Conservation (phyloP, 2,329 filamentous ascomycete genomes). For the Xylariaceae sp. region DNA sequence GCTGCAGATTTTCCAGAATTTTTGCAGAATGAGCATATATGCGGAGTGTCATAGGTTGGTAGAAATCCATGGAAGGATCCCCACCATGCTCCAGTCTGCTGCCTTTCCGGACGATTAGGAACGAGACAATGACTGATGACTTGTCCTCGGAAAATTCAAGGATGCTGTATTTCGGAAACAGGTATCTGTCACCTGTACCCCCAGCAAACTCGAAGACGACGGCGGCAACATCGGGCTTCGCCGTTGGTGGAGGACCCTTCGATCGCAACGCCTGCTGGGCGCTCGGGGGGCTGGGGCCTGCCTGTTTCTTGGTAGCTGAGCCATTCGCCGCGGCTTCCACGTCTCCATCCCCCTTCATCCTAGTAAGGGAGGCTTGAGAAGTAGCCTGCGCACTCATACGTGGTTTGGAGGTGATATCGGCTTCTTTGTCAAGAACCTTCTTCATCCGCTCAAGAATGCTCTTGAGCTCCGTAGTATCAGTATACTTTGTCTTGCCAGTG, state of each 20-base stretch:
- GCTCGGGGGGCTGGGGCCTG: slow-evolving; percentile 15
- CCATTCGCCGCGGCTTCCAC: slow-evolving; percentile 28
- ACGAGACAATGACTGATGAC: slow-evolving; percentile 67
- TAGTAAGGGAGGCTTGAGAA: slow-evolving; percentile 24
- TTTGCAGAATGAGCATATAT: slow-evolving; percentile 52
- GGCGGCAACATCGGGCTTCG: slow-evolving; percentile 60
- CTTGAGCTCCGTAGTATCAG: slow-evolving; percentile 53
- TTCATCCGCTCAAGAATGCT: slow-evolving; percentile 46
- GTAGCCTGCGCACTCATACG: slow-evolving; percentile 10
- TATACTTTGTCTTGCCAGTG: slow-evolving; percentile 45
- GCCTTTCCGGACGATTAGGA: slow-evolving; percentile 71
- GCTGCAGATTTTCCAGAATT: slow-evolving; percentile 56
- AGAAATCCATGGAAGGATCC: slow-evolving; percentile 65
- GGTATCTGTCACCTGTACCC: slow-evolving; percentile 68
- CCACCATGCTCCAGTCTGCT: slow-evolving; percentile 61
- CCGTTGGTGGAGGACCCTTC: slow-evolving; percentile 51
- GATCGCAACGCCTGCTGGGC: slow-evolving; percentile 55
- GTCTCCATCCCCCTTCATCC: slow-evolving; percentile 30
- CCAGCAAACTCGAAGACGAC: slow-evolving; percentile 65
- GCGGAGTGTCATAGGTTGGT: slow-evolving; percentile 68
- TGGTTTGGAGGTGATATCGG: slow-evolving; percentile 32
- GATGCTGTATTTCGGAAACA: slow-evolving; percentile 76
- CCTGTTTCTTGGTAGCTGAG: slow-evolving; percentile 27
- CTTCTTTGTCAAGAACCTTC: slow-evolving; percentile 32
- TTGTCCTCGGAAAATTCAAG: slow-evolving; percentile 57